Evolutionary conservation across 2,329 filamentous ascomycete genomes (phyloP).

Genomic region (Paracamarosporium sp.): DNA sequence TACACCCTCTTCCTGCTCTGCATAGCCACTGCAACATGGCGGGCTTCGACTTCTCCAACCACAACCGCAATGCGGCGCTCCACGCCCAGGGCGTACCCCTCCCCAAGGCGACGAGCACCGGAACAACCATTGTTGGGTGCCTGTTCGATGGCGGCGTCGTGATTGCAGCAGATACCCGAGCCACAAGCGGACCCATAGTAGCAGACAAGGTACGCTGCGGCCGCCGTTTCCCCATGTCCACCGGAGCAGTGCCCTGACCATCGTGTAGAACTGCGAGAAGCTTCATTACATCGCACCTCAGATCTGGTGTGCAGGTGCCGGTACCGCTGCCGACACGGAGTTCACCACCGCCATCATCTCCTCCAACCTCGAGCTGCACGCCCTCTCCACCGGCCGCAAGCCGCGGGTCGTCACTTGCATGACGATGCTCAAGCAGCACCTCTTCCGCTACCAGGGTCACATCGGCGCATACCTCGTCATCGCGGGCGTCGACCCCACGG

Average conservation of each 20-base stretch:
- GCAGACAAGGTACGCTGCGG: slow-evolving; percentile 79
- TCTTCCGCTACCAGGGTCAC: slow-evolving; percentile 97
- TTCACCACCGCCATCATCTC: slow-evolving; percentile 99
- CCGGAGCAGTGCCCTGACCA: slow-evolving; percentile 12
- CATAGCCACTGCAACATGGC: slow-evolving; percentile 69
- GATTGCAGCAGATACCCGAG: slow-evolving; percentile 97
- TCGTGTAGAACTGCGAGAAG: slow-evolving; percentile 90
- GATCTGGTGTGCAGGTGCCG: slow-evolving; percentile 98
- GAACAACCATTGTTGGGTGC: slow-evolving; percentile 98
- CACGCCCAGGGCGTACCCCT: slow-evolving; percentile 93
- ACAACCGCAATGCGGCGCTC: slow-evolving; percentile 97
- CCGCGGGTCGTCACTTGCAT: slow-evolving; percentile 98
- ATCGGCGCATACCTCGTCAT: slow-evolving; percentile 98
- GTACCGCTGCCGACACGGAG: slow-evolving; percentile 97
- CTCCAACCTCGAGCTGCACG: slow-evolving; percentile 96
- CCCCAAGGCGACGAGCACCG: slow-evolving; percentile 97
- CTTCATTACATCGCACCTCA: slow-evolving; percentile 98
- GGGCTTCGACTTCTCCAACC: slow-evolving; percentile 86
- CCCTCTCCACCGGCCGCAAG: slow-evolving; percentile 93
- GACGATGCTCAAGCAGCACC: slow-evolving; percentile 99
- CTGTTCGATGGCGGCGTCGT: slow-evolving; percentile 97
- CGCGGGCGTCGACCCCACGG: slow-evolving; percentile 94
- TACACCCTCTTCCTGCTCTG: background rate
- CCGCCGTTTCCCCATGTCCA: background rate
- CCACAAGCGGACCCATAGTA: slow-evolving; percentile 95